phyloP scores from a whole-genome alignment of 2,329 filamentous ascomycete genomes.

The Sarocladium oryzae region DNA sequence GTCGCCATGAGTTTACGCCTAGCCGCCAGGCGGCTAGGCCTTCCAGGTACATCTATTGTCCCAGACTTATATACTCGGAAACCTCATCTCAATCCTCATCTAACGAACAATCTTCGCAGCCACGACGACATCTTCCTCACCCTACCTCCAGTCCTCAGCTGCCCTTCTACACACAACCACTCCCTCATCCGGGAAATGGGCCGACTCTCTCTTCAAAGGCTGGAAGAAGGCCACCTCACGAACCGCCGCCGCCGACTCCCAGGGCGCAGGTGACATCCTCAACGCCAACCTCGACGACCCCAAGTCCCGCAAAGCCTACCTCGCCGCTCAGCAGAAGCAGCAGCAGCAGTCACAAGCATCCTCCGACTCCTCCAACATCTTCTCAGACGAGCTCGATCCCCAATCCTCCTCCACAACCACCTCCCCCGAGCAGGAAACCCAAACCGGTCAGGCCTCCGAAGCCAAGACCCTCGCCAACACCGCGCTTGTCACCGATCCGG shows the following conservation, averaged over 20 bases:
- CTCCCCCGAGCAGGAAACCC: slow-evolving; percentile 13
- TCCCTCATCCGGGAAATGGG: slow-evolving; percentile 34
- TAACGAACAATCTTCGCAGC: too few species aligned
- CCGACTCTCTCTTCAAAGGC: slow-evolving; percentile 32
- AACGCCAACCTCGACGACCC: slow-evolving; percentile 34
- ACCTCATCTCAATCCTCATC: too few species aligned
- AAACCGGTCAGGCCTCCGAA: slow-evolving; percentile 14
- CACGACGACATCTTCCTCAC: slow-evolving; percentile 14
- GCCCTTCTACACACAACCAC: slow-evolving; percentile 13
- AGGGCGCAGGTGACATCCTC: slow-evolving; percentile 19
- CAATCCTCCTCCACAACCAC: slow-evolving; percentile 15
- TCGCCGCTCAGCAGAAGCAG: slow-evolving; percentile 18
- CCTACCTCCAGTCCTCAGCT: slow-evolving; percentile 7
- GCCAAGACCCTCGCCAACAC: slow-evolving; percentile 42
- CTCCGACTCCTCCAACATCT: slow-evolving; percentile 42
- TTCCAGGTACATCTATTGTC: slow-evolving; percentile 43
- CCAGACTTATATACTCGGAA: too few species aligned
- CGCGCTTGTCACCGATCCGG: slow-evolving; percentile 64
- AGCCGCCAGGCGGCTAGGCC: slow-evolving; percentile 54
- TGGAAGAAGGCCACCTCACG: slow-evolving; percentile 25
- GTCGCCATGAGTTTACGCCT: slow-evolving; percentile 57
- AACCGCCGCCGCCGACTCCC: slow-evolving; percentile 22
- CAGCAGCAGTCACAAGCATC: slow-evolving; percentile 20
- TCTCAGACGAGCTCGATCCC: slow-evolving; percentile 50
- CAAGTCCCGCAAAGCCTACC: slow-evolving; percentile 34